A percentile compares a stretch with the other conserved stretches of the same genome.
These are phyloP conservation scores for Flaveria bidentis DNA, from an alignment of 129 eudicot genomes.

Conservation along the genomic window DNA sequence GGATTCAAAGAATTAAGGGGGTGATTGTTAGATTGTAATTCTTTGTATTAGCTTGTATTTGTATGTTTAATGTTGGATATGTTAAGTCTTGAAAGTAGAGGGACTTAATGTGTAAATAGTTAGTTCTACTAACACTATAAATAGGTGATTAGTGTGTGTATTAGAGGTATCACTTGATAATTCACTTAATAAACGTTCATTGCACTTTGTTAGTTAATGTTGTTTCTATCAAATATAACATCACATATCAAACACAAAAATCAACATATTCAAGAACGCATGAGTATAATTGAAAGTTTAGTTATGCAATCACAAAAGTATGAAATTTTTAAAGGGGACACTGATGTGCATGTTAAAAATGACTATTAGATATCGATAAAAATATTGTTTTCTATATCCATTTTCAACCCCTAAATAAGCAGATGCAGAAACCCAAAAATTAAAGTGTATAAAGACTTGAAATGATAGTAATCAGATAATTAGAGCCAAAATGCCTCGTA, in stretches of 20 bases:
- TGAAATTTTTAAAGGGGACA: not conserved
- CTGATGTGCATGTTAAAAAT: not conserved
- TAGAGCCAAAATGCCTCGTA: not conserved
- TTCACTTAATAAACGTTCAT: too few relatives aligned
- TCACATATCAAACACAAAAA: not conserved
- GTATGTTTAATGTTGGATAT: too few relatives aligned
- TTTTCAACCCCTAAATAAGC: not conserved
- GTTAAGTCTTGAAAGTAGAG: too few relatives aligned
- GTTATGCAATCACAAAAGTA: not conserved
- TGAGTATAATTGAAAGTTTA: not conserved
- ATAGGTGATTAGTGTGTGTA: too few relatives aligned
- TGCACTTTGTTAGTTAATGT: too few relatives aligned
- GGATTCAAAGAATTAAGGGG: too few relatives aligned
- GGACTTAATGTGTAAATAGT: too few relatives aligned
- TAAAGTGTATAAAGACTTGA: not conserved
- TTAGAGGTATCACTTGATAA: too few relatives aligned
- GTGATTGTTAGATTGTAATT: too few relatives aligned
- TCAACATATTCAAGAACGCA: conserved; percentile 3
- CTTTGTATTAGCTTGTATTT: too few relatives aligned
- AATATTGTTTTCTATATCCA: not conserved
- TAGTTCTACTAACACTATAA: too few relatives aligned
- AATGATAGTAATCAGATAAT: not conserved
- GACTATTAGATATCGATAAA: not conserved
- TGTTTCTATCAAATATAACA: too few relatives aligned
- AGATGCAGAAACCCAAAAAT: not conserved